phyloP scores from a whole-genome alignment of 1,139 yeast genomes.

The Geotrichum cucujoidarum region DNA sequence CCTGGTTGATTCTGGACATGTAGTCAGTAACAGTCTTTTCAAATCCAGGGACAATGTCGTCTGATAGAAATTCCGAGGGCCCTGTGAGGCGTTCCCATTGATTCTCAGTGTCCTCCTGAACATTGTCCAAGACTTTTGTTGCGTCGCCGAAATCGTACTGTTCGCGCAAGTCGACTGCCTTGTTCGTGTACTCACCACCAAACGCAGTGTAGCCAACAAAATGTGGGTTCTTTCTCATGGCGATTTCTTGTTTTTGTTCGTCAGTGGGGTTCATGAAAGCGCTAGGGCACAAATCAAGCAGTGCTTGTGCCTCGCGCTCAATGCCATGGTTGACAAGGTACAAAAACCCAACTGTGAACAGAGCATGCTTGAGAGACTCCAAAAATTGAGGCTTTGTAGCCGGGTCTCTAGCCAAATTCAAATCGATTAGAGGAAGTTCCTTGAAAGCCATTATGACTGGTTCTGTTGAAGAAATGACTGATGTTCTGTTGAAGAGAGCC shows the following conservation, averaged over 20 bases:
- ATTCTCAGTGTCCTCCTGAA: conserved; percentile 25
- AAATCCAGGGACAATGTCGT: conserved; percentile 47
- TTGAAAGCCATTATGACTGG: not conserved
- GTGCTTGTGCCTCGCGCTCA: conserved; percentile 39
- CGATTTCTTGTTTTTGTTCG: conserved; percentile 47
- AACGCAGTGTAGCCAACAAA: conserved; percentile 62
- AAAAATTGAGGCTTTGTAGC: conserved; percentile 45
- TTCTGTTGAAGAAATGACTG: too few relatives aligned
- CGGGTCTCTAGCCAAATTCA: conserved; percentile 34
- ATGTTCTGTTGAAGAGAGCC: too few relatives aligned
- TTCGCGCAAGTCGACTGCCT: conserved; percentile 58
- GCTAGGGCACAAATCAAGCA: conserved; percentile 44
- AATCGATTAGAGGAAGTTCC: conserved; percentile 32
- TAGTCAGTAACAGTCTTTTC: conserved; percentile 44
- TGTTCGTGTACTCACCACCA: conserved; percentile 63
- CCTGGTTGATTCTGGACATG: conserved; percentile 45
- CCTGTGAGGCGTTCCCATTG: conserved; percentile 56
- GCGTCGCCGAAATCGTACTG: conserved; percentile 61
- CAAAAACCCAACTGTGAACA: conserved; percentile 59
- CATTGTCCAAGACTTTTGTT: conserved; percentile 4
- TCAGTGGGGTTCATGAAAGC: conserved; percentile 52
- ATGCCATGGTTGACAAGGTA: conserved; percentile 50
- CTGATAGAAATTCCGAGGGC: conserved; percentile 60
- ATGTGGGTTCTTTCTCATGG: conserved; percentile 61
- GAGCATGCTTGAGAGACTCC: conserved; percentile 46